These are phyloP conservation scores for Magnaporthiopsis rhizophila DNA, from an alignment of 2,329 filamentous ascomycete species.

Conservation along the genomic window DNA sequence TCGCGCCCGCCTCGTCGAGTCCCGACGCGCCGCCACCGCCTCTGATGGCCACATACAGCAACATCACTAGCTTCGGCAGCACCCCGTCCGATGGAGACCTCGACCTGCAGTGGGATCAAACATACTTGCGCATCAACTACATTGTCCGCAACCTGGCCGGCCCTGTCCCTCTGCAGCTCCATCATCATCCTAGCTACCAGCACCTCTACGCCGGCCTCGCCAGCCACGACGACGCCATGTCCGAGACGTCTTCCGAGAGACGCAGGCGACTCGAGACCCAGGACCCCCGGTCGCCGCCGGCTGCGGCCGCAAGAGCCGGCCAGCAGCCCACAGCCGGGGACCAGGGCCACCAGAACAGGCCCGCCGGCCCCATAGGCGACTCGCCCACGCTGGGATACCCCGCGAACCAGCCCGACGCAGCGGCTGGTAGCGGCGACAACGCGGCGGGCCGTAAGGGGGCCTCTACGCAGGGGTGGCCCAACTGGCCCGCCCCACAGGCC, in stretches of 20 bases:
- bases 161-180: slow-evolving; percentile 2
- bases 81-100: slow-evolving; percentile 1
- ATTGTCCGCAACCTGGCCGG: slow-evolving; percentile 15
- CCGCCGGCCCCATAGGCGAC: slow-evolving; percentile 1
- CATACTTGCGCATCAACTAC: slow-evolving; percentile 16
- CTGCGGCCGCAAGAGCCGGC: not conserved
- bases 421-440: no score
- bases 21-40: not conserved
- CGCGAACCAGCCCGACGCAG: slow-evolving; percentile 7
- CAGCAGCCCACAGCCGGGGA: not conserved
- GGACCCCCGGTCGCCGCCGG: not conserved
- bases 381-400: not conserved
- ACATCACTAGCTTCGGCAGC: not conserved
- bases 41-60: not conserved
- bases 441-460: not conserved
- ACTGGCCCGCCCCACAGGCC: slow-evolving; percentile 10
- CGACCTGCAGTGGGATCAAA: slow-evolving; percentile 20
- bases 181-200: not conserved
- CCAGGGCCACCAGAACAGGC: not conserved
- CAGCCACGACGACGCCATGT: not conserved
- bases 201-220: not conserved
- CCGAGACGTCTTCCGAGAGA: not conserved
- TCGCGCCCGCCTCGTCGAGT: not conserved
- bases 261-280: not conserved
- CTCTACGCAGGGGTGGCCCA: slow-evolving; percentile 11